Base-by-base conservation (phyloP, 495 filamentous ascomycete genomes). In the Eremomyces bilateralis region DNA sequence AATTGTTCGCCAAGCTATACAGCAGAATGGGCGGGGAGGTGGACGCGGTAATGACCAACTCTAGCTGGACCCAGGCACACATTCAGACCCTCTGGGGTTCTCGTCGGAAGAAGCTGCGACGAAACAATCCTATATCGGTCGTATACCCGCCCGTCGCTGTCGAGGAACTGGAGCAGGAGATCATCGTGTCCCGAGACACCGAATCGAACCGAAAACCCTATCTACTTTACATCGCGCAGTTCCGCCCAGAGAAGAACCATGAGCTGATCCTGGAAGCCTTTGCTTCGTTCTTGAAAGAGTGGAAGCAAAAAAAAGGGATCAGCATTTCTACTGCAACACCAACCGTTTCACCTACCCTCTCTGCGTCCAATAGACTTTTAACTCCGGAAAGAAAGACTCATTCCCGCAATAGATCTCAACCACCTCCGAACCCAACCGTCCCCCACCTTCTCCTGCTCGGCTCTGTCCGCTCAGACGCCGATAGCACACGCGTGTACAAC, bases 221-320 rank as follows among this genome's bases (percentile, higher is more conserved):
- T 17, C 49, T 95, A 25, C 60, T 97, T 4, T 95, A 90, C 57
- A 92, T 97, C 35, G 88, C 88, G 2, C 88, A 97, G 52, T 97
- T 95, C 57, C 72, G 88, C 0, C 83, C 88, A 0, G 88, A 97
- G 50, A 97, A 97, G 60, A 93, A 92, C 51, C 90, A 95, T 53
- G 59, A 71, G 20, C 61, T 91, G 4, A 68, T 97, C 18, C 56
- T 97, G 15, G 65, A 76, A 37, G 69, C 90, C 0, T 97, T 94
- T 45, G 69, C 81, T 3, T 60, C 73, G 30, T 79, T 88, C 48
- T 53, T 73, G 22, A 32, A 32, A 8, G 6, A 17, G 39, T n/a
- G 25, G 35, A 1, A 19, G 43, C 11, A 25, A 39, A 13, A 29
- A 22, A 16, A 45, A 58, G 38, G 46, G 58, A n/a, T n/a, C n/a